Conservation (phyloP, 305 asterid genomes). For the Solanum hybrid region DNA sequence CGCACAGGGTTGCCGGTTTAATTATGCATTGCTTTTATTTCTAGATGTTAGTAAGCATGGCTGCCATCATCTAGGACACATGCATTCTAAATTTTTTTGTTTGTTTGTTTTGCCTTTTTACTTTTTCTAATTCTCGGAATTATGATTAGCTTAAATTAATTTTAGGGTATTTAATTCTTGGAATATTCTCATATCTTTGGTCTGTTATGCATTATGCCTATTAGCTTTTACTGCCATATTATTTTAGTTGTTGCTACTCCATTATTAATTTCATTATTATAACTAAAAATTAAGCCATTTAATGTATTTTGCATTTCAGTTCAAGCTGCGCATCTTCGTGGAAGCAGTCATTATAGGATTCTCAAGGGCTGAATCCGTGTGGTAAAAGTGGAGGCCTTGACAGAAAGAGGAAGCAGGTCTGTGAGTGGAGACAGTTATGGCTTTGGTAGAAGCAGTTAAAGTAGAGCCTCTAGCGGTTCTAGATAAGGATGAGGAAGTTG, state of each 20-base stretch:
- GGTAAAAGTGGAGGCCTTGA: not conserved
- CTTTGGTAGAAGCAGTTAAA: not conserved
- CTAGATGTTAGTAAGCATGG: not conserved
- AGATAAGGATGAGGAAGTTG: not conserved
- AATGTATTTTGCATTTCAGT: not conserved
- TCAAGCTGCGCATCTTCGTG: conserved; percentile 23
- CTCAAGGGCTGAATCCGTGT: not conserved
- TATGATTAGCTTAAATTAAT: not conserved
- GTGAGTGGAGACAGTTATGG: not conserved
- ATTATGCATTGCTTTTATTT: not conserved
- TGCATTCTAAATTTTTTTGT: not conserved
- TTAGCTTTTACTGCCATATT: not conserved
- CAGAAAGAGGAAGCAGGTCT: not conserved
- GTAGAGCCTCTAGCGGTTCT: not conserved
- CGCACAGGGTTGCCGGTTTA: not conserved
- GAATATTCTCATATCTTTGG: not conserved
- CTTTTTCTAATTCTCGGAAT: not conserved
- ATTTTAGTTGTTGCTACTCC: not conserved
- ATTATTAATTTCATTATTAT: not conserved
- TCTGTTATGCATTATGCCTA: not conserved
- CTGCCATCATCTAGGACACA: not conserved
- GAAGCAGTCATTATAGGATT: not conserved
- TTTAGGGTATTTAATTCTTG: not conserved
- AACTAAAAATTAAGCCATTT: not conserved
- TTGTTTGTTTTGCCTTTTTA: not conserved